Evolutionary conservation across 106 monocot genomes (phyloP).

Genomic region (Apostasia ramifera): DNA sequence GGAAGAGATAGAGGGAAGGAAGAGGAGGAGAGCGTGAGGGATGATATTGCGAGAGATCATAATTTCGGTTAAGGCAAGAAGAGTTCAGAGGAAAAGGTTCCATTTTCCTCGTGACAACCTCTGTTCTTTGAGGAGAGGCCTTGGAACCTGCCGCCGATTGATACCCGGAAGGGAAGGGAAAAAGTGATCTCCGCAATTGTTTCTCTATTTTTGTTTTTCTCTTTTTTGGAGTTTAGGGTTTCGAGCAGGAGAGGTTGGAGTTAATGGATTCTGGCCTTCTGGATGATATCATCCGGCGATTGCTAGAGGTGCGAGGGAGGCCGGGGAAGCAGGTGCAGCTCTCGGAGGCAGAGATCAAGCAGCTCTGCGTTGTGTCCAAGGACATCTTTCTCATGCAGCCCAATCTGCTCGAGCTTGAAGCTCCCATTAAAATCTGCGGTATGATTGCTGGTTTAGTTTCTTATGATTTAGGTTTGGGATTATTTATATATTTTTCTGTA

Average conservation of each 20-base stretch:
- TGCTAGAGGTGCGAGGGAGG: constrained; percentile 18
- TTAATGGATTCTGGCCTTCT: constrained; percentile 16
- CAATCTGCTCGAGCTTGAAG: constrained; percentile 24
- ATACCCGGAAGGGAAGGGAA: background rate
- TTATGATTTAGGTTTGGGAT: background rate
- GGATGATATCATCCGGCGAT: constrained; percentile 19
- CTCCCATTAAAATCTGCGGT: constrained; percentile 29
- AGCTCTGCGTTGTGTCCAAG: constrained; percentile 17
- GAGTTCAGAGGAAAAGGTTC: background rate
- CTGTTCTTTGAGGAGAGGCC: background rate
- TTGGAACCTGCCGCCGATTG: background rate
- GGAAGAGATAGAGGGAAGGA: constrained; percentile 1
- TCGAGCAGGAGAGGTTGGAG: background rate
- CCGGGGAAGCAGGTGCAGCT: constrained; percentile 30
- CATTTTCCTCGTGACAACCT: background rate
- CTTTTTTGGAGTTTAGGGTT: background rate
- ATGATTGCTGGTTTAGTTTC: background rate
- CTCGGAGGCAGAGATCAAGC: constrained; percentile 23
- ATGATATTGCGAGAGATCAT: constrained; percentile 4
- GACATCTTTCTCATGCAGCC: constrained; percentile 18
- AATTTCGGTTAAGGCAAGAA: constrained; percentile 1
- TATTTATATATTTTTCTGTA: background rate
- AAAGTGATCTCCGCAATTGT: background rate
- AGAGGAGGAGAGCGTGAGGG: background rate
- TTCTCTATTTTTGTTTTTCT: background rate